Conservation (phyloP, 2,329 filamentous ascomycete species). For the Colletotrichum sp. region DNA sequence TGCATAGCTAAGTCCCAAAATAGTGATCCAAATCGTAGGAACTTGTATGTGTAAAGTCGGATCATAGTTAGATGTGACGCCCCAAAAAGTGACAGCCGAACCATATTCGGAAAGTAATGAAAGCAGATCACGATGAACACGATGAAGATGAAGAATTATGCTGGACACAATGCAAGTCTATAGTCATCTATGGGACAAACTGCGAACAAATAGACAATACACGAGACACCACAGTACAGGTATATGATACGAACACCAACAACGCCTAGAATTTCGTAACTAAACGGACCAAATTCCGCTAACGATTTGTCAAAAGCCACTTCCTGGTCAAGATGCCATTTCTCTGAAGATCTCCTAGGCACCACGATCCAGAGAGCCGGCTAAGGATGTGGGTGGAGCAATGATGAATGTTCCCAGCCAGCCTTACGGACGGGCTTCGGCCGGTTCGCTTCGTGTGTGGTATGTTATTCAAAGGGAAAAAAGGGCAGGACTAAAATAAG, state of each 20-base stretch:
- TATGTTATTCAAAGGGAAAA: background rate
- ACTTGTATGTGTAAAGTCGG: background rate
- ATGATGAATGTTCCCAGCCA: background rate
- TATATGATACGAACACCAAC: constrained; percentile 8
- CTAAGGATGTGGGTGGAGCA: constrained; percentile 1
- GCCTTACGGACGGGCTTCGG: background rate
- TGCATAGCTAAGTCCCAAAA: background rate
- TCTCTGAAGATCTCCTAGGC: background rate
- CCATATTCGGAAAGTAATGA: background rate
- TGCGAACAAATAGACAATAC: background rate
- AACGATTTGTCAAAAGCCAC: background rate
- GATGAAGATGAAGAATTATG: background rate
- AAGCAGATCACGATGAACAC: rapidly evolving
- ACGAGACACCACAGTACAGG: constrained; percentile 1
- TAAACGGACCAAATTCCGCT: constrained; percentile 1
- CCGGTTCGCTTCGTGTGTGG: background rate
- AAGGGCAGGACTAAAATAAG: background rate
- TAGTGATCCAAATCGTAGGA: background rate
- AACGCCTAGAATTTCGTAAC: constrained; percentile 14
- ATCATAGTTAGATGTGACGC: background rate
- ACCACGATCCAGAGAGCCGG: constrained; percentile 7
- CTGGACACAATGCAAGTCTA: background rate
- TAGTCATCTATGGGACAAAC: background rate
- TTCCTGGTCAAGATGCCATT: background rate
- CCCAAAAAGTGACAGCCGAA: background rate